Conservation (phyloP, 768 basidiomycete genomes). For the Rhodotorula toruloides region DNA sequence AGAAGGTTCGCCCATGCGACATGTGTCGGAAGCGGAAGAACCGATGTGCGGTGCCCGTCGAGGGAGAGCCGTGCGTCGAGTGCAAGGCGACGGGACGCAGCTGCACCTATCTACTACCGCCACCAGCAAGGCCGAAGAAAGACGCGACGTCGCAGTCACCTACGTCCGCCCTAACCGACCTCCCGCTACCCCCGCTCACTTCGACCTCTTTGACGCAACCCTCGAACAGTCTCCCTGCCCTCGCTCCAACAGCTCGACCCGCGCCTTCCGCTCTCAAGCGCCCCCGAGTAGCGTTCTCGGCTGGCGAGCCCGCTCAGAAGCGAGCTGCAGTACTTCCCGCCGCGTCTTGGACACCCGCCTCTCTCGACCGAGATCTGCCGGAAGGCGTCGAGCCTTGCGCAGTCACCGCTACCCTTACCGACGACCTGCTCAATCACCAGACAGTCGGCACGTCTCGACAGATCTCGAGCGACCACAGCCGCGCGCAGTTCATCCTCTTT, state of each 20-base stretch:
- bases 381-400: conserved; percentile 6
- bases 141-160: background rate
- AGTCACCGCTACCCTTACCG: conserved; percentile 25
- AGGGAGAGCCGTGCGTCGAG: conserved; percentile 22
- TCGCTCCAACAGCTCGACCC: background rate
- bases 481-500: conserved; percentile 24
- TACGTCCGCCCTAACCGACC: no score
- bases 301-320: background rate
- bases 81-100: conserved; percentile 17
- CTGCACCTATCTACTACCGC: conserved; percentile 28
- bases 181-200: background rate
- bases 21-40: conserved; percentile 26
- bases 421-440: conserved; percentile 25
- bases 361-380: conserved; percentile 14
- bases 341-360: background rate
- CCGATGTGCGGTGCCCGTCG: conserved; percentile 14
- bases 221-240: no score
- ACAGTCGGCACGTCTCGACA: conserved; percentile 10
- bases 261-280: background rate
- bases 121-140: conserved; percentile 8
- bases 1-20: conserved; percentile 31
- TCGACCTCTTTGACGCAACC: background rate
- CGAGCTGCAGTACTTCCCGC: background rate
- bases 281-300: no score
- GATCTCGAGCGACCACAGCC: conserved; percentile 6